Evolutionary conservation across 148 eudicot genomes (phyloP).

Genomic region (Rhododendron vialii): DNA sequence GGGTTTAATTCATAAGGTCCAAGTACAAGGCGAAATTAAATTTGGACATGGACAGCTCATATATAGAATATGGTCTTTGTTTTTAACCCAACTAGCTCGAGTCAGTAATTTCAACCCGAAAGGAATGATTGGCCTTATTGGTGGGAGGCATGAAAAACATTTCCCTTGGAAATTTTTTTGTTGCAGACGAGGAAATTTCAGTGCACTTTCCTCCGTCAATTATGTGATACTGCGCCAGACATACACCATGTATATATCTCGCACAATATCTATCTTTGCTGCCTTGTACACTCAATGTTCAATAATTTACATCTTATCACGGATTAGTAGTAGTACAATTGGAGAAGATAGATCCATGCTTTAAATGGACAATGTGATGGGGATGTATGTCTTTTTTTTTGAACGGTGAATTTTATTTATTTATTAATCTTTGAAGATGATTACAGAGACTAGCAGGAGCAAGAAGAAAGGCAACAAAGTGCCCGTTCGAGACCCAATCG

Average conservation of each 20-base stretch:
- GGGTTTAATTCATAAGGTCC: too few relatives aligned
- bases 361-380: background rate
- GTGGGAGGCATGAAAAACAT: background rate
- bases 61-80: too few relatives aligned
- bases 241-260: background rate
- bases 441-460: too few relatives aligned
- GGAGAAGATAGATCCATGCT: background rate
- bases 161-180: background rate
- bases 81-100: too few relatives aligned
- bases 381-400: background rate
- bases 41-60: too few relatives aligned
- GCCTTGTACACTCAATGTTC: background rate
- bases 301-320: background rate
- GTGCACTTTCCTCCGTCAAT: constrained; percentile 12
- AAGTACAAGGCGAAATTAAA: too few relatives aligned
- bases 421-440: too few relatives aligned
- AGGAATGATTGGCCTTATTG: background rate
- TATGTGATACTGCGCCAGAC: background rate
- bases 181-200: constrained; percentile 4
- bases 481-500: too few relatives aligned
- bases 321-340: background rate
- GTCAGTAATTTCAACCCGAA: background rate
- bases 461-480: too few relatives aligned
- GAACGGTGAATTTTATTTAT: too few relatives aligned
- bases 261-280: background rate